Percentiles rank a stretch among this genome's conserved stretches.
Conservation (phyloP, 2,329 filamentous ascomycete species). For the Ambrosiella xylebori region DNA sequence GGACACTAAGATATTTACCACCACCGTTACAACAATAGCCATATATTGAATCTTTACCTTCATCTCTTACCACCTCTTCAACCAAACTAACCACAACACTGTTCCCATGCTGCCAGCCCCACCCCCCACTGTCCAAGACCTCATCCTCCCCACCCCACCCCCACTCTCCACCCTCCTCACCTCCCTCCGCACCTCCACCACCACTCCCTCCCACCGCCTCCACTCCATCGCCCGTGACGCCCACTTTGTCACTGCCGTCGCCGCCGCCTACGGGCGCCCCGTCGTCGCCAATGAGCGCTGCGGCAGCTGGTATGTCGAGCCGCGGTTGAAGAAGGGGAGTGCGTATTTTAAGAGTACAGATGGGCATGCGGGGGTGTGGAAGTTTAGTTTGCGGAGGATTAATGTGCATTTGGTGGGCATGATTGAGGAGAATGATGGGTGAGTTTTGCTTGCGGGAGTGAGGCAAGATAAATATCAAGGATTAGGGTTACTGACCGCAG, state of each 20-base stretch:
- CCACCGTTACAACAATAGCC: too few relatives aligned
- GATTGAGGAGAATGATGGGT: constrained; percentile 51
- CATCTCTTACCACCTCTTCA: not conserved
- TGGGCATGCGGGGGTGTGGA: constrained; percentile 80
- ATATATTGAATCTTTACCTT: not conserved
- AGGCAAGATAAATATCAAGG: not conserved
- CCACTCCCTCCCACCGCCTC: constrained; percentile 70
- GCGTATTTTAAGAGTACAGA: constrained; percentile 98
- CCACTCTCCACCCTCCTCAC: constrained; percentile 54
- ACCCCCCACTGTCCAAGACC: constrained; percentile 20
- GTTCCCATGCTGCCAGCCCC: not conserved
- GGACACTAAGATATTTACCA: too few relatives aligned
- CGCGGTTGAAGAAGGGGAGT: constrained; percentile 46
- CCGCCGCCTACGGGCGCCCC: constrained; percentile 40
- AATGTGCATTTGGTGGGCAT: constrained; percentile 67
- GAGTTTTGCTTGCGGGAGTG: not conserved
- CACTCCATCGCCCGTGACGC: constrained; percentile 63
- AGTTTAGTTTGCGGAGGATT: constrained; percentile 67
- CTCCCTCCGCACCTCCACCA: constrained; percentile 46
- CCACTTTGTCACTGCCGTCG: constrained; percentile 49
- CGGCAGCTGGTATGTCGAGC: constrained; percentile 83
- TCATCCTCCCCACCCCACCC: constrained; percentile 37
- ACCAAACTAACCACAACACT: not conserved
- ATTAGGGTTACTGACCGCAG: not conserved
- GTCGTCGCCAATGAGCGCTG: constrained; percentile 87